Conservation (phyloP, 2,329 filamentous ascomycete species). For the Lecanicillium sp. region DNA sequence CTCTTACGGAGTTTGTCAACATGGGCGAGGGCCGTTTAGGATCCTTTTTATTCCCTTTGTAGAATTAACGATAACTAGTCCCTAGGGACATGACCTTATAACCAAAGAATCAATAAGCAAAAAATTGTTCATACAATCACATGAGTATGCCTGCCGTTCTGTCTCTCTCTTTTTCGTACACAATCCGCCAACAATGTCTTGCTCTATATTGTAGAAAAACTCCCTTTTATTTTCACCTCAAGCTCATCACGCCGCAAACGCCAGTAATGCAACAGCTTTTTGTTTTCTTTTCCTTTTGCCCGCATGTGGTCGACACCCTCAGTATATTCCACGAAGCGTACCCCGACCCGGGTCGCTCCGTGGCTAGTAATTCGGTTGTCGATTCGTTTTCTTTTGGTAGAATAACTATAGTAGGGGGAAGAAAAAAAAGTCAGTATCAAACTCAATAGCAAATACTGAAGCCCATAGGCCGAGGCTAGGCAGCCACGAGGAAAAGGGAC, state of each 20-base stretch:
- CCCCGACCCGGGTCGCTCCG: conserved; percentile 41
- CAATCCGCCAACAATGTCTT: too few species aligned
- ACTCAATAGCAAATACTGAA: too few species aligned
- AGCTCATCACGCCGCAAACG: conserved; percentile 6
- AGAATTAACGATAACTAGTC: conserved; percentile 4
- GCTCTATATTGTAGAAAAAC: not conserved
- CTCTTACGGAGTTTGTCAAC: conserved; percentile 7
- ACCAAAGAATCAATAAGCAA: conserved; percentile 1
- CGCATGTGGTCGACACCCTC: conserved; percentile 5
- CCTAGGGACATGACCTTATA: not conserved
- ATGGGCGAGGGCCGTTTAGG: conserved; percentile 1
- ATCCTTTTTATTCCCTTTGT: conserved; percentile 8
- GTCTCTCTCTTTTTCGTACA: too few species aligned
- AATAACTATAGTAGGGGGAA: conserved; percentile 43
- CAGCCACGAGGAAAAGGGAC: not conserved
- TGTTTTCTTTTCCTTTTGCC: conserved; percentile 1
- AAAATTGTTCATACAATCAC: not conserved
- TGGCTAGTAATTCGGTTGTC: conserved; percentile 46
- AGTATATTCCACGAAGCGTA: conserved; percentile 2
- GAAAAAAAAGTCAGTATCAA: conserved; percentile 1
- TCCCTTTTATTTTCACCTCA: not conserved
- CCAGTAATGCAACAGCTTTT: conserved; percentile 1
- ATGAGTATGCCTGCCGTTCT: too few species aligned
- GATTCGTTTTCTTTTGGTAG: conserved; percentile 61
- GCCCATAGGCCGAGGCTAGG: not conserved